A percentile compares a stretch with the other conserved stretches of the same genome.
phyloP scores from a whole-genome alignment of 2,329 filamentous ascomycete genomes.

The Hypomyces rosellus region DNA sequence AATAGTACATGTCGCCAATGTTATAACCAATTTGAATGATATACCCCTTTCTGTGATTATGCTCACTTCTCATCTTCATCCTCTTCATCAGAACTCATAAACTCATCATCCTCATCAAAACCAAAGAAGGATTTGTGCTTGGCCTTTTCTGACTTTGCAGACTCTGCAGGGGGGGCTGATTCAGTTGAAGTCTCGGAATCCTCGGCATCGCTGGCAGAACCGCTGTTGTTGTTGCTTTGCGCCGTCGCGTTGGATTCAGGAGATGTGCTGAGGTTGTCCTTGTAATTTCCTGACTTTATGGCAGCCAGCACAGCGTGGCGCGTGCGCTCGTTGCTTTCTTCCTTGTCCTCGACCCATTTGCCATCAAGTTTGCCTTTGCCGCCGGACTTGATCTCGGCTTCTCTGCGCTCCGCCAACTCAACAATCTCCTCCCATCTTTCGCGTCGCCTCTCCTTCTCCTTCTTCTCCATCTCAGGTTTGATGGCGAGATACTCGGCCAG shows the following conservation, averaged over 20 bases:
- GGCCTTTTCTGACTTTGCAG: slow-evolving; percentile 30
- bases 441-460: slow-evolving; percentile 80
- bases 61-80: slow-evolving; percentile 16
- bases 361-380: slow-evolving; percentile 69
- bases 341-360: slow-evolving; percentile 92
- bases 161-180: slow-evolving; percentile 42
- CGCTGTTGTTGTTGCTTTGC: slow-evolving; percentile 20
- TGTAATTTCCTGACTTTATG: slow-evolving; percentile 58
- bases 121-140: slow-evolving; percentile 57
- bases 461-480: slow-evolving; percentile 95
- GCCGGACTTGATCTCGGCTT: slow-evolving; percentile 75
- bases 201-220: slow-evolving; percentile 30
- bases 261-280: slow-evolving; percentile 52
- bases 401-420: slow-evolving; percentile 71
- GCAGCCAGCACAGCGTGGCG: slow-evolving; percentile 66
- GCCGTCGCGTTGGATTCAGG: slow-evolving; percentile 39
- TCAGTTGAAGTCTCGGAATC: slow-evolving; percentile 38
- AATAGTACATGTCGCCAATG: too few relatives aligned
- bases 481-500: slow-evolving; percentile 91
- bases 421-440: slow-evolving; percentile 86
- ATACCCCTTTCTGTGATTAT: neutral
- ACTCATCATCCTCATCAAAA: slow-evolving; percentile 74
- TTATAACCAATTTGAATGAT: neutral
- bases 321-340: slow-evolving; percentile 80
- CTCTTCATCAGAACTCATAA: slow-evolving; percentile 63